A percentile compares a stretch with the other conserved stretches of the same genome.
These are phyloP conservation scores for Mediolabrus comicus DNA, from an alignment of 108 stramenopile genomes.

Conservation along the genomic window DNA sequence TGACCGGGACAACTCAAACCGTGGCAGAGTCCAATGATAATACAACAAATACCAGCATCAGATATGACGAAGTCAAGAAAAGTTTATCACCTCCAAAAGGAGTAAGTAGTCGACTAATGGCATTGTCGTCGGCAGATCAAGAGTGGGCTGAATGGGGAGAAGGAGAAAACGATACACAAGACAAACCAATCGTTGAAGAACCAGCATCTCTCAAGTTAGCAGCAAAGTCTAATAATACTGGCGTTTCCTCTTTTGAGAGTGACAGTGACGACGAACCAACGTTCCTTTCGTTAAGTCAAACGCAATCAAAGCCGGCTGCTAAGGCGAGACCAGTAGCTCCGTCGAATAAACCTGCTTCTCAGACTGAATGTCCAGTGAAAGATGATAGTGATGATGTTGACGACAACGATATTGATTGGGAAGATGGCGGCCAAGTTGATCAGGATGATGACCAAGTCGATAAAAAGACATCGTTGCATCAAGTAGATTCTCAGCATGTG, in stretches of 20 bases:
- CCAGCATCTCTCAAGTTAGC: not conserved
- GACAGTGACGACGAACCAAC: slow-evolving; percentile 29
- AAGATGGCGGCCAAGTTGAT: slow-evolving; percentile 37
- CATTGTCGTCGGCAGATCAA: slow-evolving; percentile 26
- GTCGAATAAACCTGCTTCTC: not conserved
- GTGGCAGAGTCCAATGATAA: not conserved
- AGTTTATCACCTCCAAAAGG: not conserved
- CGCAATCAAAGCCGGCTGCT: not conserved
- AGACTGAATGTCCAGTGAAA: not conserved
- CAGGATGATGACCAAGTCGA: not conserved
- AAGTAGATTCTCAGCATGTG: too few species aligned
- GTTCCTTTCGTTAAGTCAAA: not conserved
- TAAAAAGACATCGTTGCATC: too few species aligned
- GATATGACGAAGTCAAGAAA: slow-evolving; percentile 4
- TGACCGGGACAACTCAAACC: not conserved
- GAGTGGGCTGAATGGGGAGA: slow-evolving; percentile 39
- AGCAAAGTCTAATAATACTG: slow-evolving; percentile 44
- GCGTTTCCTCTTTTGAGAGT: slow-evolving; percentile 35
- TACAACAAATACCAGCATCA: not conserved
- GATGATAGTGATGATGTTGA: slow-evolving; percentile 11
- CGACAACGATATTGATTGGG: slow-evolving; percentile 46
- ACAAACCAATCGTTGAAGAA: not conserved
- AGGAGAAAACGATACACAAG: not conserved
- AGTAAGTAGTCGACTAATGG: slow-evolving; percentile 4
- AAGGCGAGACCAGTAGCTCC: not conserved